Evolutionary conservation across 306 rosid genomes (phyloP).

Genomic region (Ceratonia siliqua): DNA sequence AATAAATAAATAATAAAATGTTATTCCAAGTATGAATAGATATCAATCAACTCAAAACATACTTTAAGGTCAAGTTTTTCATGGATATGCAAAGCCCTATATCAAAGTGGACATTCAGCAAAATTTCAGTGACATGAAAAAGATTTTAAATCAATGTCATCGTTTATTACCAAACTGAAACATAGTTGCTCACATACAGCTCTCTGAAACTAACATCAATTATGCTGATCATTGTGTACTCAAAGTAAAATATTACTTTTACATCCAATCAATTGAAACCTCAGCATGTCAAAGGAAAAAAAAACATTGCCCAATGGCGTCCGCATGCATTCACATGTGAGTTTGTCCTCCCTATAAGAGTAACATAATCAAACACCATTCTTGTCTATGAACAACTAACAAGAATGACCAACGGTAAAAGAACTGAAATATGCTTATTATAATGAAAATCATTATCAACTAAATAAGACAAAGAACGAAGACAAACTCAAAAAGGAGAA

Average conservation of each 20-base stretch:
- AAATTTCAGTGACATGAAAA: neutral
- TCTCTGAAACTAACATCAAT: neutral
- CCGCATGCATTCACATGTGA: conserved; percentile 5
- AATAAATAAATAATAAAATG: no score
- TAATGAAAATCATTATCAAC: conserved; percentile 13
- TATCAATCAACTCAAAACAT: no score
- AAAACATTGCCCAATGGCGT: neutral
- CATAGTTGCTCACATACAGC: neutral
- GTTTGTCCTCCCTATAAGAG: conserved; percentile 1
- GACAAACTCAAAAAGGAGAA: neutral
- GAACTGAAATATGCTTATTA: conserved; percentile 14
- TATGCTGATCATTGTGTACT: neutral
- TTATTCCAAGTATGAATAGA: no score
- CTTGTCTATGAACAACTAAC: conserved; percentile 35
- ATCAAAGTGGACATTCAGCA: neutral
- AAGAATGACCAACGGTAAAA: conserved; percentile 28
- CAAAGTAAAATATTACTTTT: neutral
- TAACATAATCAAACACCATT: neutral
- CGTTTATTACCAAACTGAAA: neutral
- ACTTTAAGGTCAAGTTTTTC: neutral
- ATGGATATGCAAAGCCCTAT: neutral
- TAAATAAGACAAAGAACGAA: neutral
- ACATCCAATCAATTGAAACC: conserved; percentile 11
- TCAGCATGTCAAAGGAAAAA: neutral
- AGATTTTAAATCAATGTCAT: no score